These are phyloP conservation scores for Flaveria sonorensis DNA, from an alignment of 129 eudicot genomes.

Conservation along the genomic window DNA sequence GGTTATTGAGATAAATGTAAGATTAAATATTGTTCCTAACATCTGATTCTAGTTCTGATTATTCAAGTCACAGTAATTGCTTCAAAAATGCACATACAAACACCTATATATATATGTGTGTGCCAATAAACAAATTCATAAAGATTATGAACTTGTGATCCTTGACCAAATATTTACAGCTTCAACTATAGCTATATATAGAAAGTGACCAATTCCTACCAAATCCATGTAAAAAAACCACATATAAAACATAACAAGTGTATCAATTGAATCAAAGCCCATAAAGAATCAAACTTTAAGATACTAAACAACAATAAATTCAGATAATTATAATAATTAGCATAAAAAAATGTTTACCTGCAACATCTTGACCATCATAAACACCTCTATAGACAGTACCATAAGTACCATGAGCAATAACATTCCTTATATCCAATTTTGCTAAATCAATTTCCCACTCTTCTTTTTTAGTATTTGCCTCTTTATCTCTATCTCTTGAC, in stretches of 20 bases:
- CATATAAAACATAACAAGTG: constrained; percentile 19
- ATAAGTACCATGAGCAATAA: constrained; percentile 87
- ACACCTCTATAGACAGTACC: constrained; percentile 81
- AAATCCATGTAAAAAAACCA: not conserved
- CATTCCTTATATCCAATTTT: constrained; percentile 69
- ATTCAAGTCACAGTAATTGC: not conserved
- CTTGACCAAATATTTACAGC: no score
- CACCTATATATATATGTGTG: not conserved
- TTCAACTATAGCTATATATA: no score
- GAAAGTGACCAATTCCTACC: not conserved
- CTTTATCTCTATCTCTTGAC: constrained; percentile 53
- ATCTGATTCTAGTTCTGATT: not conserved
- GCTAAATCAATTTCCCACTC: constrained; percentile 92
- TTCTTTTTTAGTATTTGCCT: constrained; percentile 43
- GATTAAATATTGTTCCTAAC: not conserved
- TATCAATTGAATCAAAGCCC: constrained; percentile 17
- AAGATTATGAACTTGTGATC: no score
- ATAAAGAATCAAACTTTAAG: constrained; percentile 14
- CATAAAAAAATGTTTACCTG: constrained; percentile 50
- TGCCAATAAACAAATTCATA: no score
- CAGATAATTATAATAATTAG: not conserved
- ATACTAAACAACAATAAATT: constrained; percentile 17
- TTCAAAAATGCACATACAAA: not conserved
- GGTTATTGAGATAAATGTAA: not conserved
- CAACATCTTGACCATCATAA: constrained; percentile 95